Percentiles rank a stretch among this genome's conserved stretches.
phyloP scores from a whole-genome alignment of 2,329 filamentous ascomycete species.

The Pyricularia sp. region DNA sequence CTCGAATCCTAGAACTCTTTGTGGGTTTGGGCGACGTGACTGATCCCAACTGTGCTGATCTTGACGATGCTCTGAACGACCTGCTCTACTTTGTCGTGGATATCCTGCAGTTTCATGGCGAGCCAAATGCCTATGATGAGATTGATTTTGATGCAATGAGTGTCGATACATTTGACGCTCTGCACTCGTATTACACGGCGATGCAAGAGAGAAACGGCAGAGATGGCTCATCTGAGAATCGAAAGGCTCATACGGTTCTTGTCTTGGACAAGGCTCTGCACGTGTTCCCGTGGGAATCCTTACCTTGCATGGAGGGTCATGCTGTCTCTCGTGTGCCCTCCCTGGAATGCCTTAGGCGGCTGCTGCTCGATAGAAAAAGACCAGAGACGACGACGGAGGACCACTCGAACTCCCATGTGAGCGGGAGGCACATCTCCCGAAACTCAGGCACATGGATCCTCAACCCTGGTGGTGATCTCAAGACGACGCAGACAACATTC shows the following conservation, averaged over 20 bases:
- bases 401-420: slow-evolving; percentile 10
- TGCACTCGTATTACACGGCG: slow-evolving; percentile 60
- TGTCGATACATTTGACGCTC: slow-evolving; percentile 72
- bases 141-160: slow-evolving; percentile 91
- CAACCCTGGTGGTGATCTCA: slow-evolving; percentile 77
- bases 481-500: slow-evolving; percentile 66
- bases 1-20: slow-evolving; percentile 71
- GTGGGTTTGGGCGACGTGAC: slow-evolving; percentile 68
- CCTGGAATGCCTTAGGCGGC: slow-evolving; percentile 64
- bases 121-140: slow-evolving; percentile 93
- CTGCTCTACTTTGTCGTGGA: slow-evolving; percentile 93
- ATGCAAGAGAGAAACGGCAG: slow-evolving; percentile 16
- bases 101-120: slow-evolving; percentile 90
- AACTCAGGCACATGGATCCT: slow-evolving; percentile 63
- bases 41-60: slow-evolving; percentile 47
- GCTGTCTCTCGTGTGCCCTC: slow-evolving; percentile 84
- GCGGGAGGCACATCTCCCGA: slow-evolving; percentile 40
- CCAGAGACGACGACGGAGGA: slow-evolving; percentile 9
- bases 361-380: slow-evolving; percentile 45
- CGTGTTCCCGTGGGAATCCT: slow-evolving; percentile 87
- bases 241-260: slow-evolving; percentile 60
- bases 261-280: slow-evolving; percentile 87
- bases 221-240: slow-evolving; percentile 19
- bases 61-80: slow-evolving; percentile 84
- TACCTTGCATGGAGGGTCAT: slow-evolving; percentile 68